Conservation (phyloP, 768 basidiomycete species). For the Gautieria morchelliformis region DNA sequence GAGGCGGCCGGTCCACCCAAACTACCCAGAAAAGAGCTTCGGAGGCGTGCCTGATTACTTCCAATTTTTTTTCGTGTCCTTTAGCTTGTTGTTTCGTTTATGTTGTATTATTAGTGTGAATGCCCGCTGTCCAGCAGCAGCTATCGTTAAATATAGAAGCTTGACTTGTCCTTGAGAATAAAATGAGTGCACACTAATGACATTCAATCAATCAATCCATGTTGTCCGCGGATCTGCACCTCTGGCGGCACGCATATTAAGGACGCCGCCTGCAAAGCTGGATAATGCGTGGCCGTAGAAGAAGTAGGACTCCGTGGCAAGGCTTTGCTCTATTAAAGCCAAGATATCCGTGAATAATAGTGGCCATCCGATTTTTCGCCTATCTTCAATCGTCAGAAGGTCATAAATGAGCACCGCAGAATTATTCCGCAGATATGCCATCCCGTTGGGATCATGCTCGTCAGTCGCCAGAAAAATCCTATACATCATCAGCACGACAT, state of each 20-base stretch:
- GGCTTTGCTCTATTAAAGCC: conserved; percentile 33
- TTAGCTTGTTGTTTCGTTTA: neutral
- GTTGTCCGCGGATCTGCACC: conserved; percentile 28
- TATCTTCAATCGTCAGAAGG: conserved; percentile 33
- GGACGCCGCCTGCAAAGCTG: conserved; percentile 30
- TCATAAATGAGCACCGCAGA: conserved; percentile 34
- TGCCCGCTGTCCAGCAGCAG: no score
- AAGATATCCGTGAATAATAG: conserved; percentile 34
- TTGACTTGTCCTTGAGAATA: neutral
- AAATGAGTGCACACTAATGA: neutral
- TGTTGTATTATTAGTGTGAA: neutral
- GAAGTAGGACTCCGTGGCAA: conserved; percentile 24
- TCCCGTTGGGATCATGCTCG: conserved; percentile 27
- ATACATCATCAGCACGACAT: neutral
- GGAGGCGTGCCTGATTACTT: neutral
- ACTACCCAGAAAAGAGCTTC: neutral
- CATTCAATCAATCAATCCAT: conserved; percentile 26
- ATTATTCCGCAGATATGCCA: conserved; percentile 23
- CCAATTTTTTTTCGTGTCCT: neutral
- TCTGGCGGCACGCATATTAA: conserved; percentile 27
- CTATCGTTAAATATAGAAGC: no score
- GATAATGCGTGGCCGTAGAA: conserved; percentile 31
- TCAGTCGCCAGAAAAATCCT: conserved; percentile 17
- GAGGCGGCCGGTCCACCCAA: neutral
- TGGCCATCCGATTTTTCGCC: conserved; percentile 30